Evolutionary conservation across 352 stramenopile species (phyloP), one percentile per base, ranked within the genome.

Genomic region (Globisporangium paroecandrum): DNA sequence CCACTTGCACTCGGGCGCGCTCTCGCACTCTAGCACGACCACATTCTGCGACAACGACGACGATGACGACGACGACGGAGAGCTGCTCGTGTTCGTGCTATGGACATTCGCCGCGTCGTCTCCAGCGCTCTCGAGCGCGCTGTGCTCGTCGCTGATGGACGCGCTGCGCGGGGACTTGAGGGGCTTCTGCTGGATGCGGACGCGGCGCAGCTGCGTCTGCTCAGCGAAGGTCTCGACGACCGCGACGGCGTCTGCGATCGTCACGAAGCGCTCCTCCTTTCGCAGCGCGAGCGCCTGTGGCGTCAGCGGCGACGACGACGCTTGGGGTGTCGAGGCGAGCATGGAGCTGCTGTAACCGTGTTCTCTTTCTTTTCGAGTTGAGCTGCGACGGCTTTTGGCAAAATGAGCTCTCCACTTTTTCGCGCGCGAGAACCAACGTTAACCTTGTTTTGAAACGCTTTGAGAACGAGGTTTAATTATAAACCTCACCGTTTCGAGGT

Each of bases 1-100:
- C 83, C 83, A 91, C 68, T 89, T 91, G 77, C 83, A 91, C 58
- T 72, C 66, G 8, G 83, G 83, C 36, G 83, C 80, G 64, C 81
- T 80, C 62, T 82, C 78, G 63, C 83, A 91, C 71, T 90, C 83
- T 43, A 91, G 38, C 32, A 89, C 69, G 12, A 89, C 75, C 20
- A 74, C 70, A 69, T 91, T 85, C 24, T 58, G 58, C 34, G 69
- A 32, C 29, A 32, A 32, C 29, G 29, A 74, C 41, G 58, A 20
- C 7, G 73, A 69, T 12, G 56, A 47, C 3, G 32, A 15, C 27
- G 69, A 36, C 6, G 51, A 25, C 1, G 51, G 24, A 15, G 53
- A 63, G 20, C 34, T 51, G 29, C n/a, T 60, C 20, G 27, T 51
- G 18, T 4, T 66, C 4, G 60, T 65, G 13, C 46, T 58, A 6